Conservation (phyloP, 441 rosid genomes). For the Gossypium schwendimanii region DNA sequence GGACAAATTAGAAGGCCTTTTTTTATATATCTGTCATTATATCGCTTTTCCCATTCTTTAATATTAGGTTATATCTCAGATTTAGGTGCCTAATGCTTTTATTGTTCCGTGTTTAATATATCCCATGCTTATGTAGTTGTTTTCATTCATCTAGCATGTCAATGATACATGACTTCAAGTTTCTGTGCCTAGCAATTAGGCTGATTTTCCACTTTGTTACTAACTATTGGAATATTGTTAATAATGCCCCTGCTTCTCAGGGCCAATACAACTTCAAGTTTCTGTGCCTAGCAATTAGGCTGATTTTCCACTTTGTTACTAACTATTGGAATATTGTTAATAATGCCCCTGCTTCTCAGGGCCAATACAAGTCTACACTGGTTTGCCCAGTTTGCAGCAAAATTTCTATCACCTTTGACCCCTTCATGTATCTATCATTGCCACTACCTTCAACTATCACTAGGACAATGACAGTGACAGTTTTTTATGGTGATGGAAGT, state of each 20-base stretch:
- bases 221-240: not conserved
- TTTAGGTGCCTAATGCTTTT: not conserved
- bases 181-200: too few relatives aligned
- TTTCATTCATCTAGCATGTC: constrained; percentile 8
- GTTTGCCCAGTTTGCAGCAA: constrained; percentile 59
- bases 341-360: constrained; percentile 31
- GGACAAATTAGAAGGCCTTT: not conserved
- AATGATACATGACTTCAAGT: not conserved
- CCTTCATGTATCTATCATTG: constrained; percentile 65
- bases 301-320: not conserved
- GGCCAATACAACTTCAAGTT: constrained; percentile 46
- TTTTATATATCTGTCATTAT: not conserved
- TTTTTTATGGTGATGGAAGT: constrained; percentile 42
- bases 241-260: constrained; percentile 26
- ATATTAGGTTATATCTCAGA: not conserved
- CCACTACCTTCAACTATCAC: constrained; percentile 56
- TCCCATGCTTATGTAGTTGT: not conserved
- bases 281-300: not conserved
- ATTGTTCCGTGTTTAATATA: too few relatives aligned
- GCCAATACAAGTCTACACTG: constrained; percentile 65
- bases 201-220: not conserved
- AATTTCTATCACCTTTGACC: constrained; percentile 66
- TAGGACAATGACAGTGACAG: constrained; percentile 49
- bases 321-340: not conserved
- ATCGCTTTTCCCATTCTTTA: not conserved